Base-by-base conservation (phyloP, 371 early-diverging fungal species). In the Circinella umbellata region DNA sequence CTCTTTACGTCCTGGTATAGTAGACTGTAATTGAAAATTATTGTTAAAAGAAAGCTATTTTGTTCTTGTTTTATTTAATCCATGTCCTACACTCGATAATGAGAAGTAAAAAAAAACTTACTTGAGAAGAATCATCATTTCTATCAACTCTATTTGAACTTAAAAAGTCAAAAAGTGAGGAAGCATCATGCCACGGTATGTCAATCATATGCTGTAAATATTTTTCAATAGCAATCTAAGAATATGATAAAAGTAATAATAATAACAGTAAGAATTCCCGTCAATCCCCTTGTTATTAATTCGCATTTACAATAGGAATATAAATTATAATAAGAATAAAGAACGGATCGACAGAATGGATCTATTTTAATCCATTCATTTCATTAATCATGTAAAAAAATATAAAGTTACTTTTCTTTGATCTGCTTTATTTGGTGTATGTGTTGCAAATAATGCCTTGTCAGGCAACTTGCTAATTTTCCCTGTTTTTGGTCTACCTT, bases 401-500 rank as follows among this genome's bases (percentile, higher is more conserved):
- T 9, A 49, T 49, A n/a, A 9, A 51, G 4, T 37, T 38, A 61
- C 65, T 39, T 68, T 90, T 69, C 89, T 81, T 71, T 87, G 80
- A 73, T 90, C 89, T 60, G 78, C 82, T 73, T 90, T 90, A 64
- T 81, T 80, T 18, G 92, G 91, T 34, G 91, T 86, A 79, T 88
- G 85, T n/a, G 86, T 87, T n/a, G 79, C 81, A 73, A 94, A 93
- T 0, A 93, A 80, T 46, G 84, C 81, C 79, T 92, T 94, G 34
- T 93, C 92, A 4, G 95, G 95, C 0, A 91, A 77, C 68, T 89
- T 89, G 57, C 89, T 89, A 55, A 91, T 73, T 71, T 79, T 86
- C 55, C 76, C 53, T 20, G 55, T 47, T 49, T 38, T 61, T 62
- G 77, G 68, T 63, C 87, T 81, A 64, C 82, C 66, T 39, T 74